Percentiles rank a stretch among this genome's conserved stretches.
These are phyloP conservation scores for Onygenales sp. DNA, from an alignment of 2,329 filamentous ascomycete genomes.

Conservation along the genomic window DNA sequence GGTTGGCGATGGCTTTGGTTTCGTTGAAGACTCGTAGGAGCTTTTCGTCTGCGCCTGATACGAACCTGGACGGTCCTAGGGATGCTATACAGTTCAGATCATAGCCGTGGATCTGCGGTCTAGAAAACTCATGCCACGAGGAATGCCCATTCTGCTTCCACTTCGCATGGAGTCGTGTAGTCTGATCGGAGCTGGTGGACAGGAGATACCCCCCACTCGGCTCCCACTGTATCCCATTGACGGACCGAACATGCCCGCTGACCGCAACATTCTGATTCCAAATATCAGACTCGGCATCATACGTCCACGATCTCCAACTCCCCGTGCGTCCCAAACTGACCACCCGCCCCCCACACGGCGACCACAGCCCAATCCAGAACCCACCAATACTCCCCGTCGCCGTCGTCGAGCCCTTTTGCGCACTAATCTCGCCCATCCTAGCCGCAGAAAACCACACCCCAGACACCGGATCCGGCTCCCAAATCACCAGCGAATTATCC, in stretches of 20 bases:
- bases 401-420: slow-evolving; percentile 90
- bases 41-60: slow-evolving; percentile 95
- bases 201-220: slow-evolving; percentile 72
- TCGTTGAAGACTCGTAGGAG: slow-evolving; percentile 92
- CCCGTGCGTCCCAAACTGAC: slow-evolving; percentile 82
- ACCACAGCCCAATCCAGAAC: slow-evolving; percentile 95
- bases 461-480: slow-evolving; percentile 73
- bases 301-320: slow-evolving; percentile 82
- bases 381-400: slow-evolving; percentile 93
- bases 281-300: slow-evolving; percentile 48
- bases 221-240: slow-evolving; percentile 78
- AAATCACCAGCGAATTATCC: slow-evolving; percentile 88
- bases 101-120: slow-evolving; percentile 96
- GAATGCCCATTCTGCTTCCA: slow-evolving; percentile 50
- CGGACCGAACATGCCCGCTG: slow-evolving; percentile 72
- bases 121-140: slow-evolving; percentile 92
- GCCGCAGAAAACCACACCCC: slow-evolving; percentile 86
- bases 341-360: slow-evolving; percentile 63
- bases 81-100: slow-evolving; percentile 90
- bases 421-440: slow-evolving; percentile 83
- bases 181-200: slow-evolving; percentile 86
- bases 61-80: slow-evolving; percentile 64
- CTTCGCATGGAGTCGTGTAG: slow-evolving; percentile 72
- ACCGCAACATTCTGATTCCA: slow-evolving; percentile 73
- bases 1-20: slow-evolving; percentile 68